Evolutionary conservation across 1,284 basidiomycete species (phyloP).

Genomic region (Melampsora abietis-canadensis): DNA sequence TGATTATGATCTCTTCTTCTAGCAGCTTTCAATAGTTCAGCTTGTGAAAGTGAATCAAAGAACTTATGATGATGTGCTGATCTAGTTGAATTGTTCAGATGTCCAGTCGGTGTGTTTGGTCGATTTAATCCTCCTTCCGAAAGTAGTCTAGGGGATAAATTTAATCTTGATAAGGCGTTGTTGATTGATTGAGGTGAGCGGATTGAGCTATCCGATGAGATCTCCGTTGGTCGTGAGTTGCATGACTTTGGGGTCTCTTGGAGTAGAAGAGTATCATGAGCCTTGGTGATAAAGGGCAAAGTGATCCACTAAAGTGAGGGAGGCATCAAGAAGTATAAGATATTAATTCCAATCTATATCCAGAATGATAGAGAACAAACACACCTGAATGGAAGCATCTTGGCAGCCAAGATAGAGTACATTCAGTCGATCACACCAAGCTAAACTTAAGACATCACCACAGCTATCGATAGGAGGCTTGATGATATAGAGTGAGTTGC

Average conservation of each 20-base stretch:
- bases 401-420: constrained; percentile 42
- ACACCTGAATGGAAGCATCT: constrained; percentile 42
- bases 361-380: not conserved
- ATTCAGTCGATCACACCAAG: constrained; percentile 33
- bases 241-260: too few relatives aligned
- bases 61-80: constrained; percentile 40
- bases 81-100: constrained; percentile 21
- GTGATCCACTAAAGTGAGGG: not conserved
- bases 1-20: constrained; percentile 23
- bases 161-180: too few relatives aligned
- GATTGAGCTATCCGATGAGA: too few relatives aligned
- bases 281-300: not conserved
- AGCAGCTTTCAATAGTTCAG: constrained; percentile 39
- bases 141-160: not conserved
- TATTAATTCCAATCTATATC: not conserved
- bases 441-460: constrained; percentile 40
- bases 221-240: too few relatives aligned
- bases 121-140: not conserved
- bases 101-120: not conserved
- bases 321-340: not conserved
- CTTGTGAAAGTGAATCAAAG: constrained; percentile 42
- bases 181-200: too few relatives aligned
- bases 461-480: constrained; percentile 41
- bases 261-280: too few relatives aligned
- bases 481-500: constrained; percentile 34